Evolutionary conservation across 768 basidiomycete species (phyloP).

Genomic region (Chalciporus piperatus): DNA sequence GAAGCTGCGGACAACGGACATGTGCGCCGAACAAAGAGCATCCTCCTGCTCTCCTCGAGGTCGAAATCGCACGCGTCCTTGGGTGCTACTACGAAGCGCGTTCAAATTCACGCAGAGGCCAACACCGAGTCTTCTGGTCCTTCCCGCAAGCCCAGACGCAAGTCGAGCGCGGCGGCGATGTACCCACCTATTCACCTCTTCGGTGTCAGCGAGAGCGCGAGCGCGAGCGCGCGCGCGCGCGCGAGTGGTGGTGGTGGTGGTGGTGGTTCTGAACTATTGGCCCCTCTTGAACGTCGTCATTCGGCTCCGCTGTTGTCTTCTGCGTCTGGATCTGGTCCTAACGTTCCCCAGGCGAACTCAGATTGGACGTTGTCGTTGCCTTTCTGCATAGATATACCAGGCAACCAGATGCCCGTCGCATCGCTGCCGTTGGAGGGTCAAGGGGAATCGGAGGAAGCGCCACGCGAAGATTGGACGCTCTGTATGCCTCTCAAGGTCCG

Average conservation of each 20-base stretch:
- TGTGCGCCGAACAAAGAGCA: constrained; percentile 31
- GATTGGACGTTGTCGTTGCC: constrained; percentile 34
- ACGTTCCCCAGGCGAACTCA: background rate
- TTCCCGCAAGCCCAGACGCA: constrained; percentile 21
- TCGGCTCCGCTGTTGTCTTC: constrained; percentile 27
- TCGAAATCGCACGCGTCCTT: constrained; percentile 23
- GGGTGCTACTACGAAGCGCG: constrained; percentile 23
- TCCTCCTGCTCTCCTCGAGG: constrained; percentile 27
- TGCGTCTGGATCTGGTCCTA: background rate
- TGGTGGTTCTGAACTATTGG: constrained; percentile 15
- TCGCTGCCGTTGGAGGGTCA: constrained; percentile 2
- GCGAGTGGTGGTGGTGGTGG: too few species aligned
- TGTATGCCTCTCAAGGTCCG: constrained; percentile 30
- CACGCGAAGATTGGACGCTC: constrained; percentile 30
- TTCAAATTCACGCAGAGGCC: constrained; percentile 29
- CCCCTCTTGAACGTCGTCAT: constrained; percentile 30
- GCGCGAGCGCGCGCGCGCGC: too few species aligned
- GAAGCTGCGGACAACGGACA: constrained; percentile 27
- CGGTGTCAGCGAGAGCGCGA: background rate
- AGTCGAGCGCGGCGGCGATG: constrained; percentile 23
- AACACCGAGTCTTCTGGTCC: constrained; percentile 6
- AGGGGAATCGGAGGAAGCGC: constrained; percentile 9
- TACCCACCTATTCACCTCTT: constrained; percentile 3
- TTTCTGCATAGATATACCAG: constrained; percentile 27
- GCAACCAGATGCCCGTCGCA: constrained; percentile 13